Evolutionary conservation across 768 basidiomycete species (phyloP).

Genomic region (Russula sp.): DNA sequence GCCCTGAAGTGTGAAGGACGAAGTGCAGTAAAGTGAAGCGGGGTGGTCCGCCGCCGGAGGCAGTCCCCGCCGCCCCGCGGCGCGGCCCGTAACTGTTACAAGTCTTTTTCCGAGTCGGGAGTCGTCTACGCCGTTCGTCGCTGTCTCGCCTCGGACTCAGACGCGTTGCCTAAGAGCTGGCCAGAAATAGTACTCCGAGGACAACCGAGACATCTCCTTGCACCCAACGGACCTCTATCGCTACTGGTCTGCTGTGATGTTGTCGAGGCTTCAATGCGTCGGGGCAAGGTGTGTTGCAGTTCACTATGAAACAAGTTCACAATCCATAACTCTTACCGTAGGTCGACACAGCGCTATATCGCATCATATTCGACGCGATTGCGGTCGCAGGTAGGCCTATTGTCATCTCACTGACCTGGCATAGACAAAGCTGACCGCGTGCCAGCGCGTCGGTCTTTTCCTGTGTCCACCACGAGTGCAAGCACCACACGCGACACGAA

Average conservation of each 20-base stretch:
- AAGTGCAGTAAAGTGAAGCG: too few relatives aligned
- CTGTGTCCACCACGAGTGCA: not conserved
- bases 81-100: too few relatives aligned
- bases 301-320: not conserved
- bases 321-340: not conserved
- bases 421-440: not conserved
- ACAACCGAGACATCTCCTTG: not conserved
- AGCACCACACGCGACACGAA: constrained; percentile 1
- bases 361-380: not conserved
- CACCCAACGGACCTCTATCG: not conserved
- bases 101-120: too few relatives aligned
- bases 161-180: not conserved
- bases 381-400: constrained; percentile 2
- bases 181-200: not conserved
- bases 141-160: not conserved
- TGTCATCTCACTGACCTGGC: not conserved
- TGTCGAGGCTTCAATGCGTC: constrained; percentile 17
- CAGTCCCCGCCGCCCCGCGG: too few relatives aligned
- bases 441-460: constrained; percentile 8
- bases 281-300: constrained; percentile 9
- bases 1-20: too few relatives aligned
- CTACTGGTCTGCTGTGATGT: not conserved
- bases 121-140: not conserved
- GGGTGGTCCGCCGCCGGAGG: too few relatives aligned
- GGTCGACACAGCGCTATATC: constrained; percentile 11